Evolutionary conservation across 2,329 filamentous ascomycete species (phyloP).

Genomic region (Aureobasidium sp.): DNA sequence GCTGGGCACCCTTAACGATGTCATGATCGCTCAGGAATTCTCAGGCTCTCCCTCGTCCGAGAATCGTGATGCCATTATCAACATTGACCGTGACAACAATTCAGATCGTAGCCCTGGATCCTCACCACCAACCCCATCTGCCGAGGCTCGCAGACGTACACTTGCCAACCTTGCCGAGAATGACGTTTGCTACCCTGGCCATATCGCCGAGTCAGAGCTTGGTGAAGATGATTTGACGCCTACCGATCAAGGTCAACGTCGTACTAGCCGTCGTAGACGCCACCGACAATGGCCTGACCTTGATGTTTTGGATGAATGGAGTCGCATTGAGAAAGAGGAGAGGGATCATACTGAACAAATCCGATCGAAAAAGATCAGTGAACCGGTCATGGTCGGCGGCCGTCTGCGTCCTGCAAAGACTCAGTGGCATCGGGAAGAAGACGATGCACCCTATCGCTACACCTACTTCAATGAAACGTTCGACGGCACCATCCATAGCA

Average conservation of each 20-base stretch:
- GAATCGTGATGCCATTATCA: constrained; percentile 42
- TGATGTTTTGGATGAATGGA: constrained; percentile 80
- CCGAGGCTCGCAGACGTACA: constrained; percentile 47
- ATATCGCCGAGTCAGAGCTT: constrained; percentile 65
- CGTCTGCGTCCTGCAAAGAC: constrained; percentile 70
- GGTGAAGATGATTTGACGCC: constrained; percentile 61
- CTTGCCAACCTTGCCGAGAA: constrained; percentile 63
- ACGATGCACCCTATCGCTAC: constrained; percentile 88
- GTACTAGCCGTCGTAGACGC: constrained; percentile 49
- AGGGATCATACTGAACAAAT: constrained; percentile 64
- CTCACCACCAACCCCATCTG: constrained; percentile 33
- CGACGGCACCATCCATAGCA: constrained; percentile 89
- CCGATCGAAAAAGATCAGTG: constrained; percentile 83
- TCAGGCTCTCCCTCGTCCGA: constrained; percentile 29
- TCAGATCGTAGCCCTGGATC: constrained; percentile 29
- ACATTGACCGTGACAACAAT: constrained; percentile 38
- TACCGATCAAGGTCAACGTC: constrained; percentile 28
- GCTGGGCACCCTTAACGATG: constrained; percentile 51
- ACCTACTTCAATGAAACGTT: constrained; percentile 99
- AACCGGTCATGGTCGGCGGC: constrained; percentile 87
- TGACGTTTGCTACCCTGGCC: constrained; percentile 87
- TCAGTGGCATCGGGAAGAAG: constrained; percentile 79
- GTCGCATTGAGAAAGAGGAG: constrained; percentile 79
- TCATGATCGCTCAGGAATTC: constrained; percentile 64
- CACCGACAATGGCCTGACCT: constrained; percentile 78